Evolutionary conservation across 2,329 filamentous ascomycete genomes (phyloP), one percentile per base, ranked within the genome.

Genomic region (Trichoderma aggressivum): DNA sequence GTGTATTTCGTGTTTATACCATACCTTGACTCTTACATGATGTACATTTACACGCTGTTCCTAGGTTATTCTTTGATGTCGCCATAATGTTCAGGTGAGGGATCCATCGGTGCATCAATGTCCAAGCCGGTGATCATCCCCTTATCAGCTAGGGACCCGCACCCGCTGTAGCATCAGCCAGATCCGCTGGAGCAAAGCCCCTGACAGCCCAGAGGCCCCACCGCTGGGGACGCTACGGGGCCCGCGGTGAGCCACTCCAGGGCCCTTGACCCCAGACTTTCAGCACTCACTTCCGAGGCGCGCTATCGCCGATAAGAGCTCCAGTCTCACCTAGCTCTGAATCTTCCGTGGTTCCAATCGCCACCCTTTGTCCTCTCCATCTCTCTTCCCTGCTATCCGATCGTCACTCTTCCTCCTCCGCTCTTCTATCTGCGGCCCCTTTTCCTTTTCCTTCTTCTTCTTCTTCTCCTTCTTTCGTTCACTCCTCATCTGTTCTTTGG

Each of bases 281-380:
- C 21, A 21, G 26, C 59, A 21, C 59, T 26, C 58, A 47, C 12
- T 43, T 63, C 60, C 26, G 61, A 24, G 10, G 10, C 43, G 43
- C 64, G 64, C 64, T 67, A 67, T 67, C 64, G 26, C 53, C 34
- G 64, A 67, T 67, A 66, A 66, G 63, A 66, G 63, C 63, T 66
- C n/a, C n/a, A n/a, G 24, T 66, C 30, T 65, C 30, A 39, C 60
- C 32, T 63, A 47, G 43, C 61, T 55, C 8, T 62, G 32, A 62
- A 32, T 36, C 59, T n/a, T 36, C n/a, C 14, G 11, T 43, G 28
- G 10, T 55, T 56, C 50, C 43, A 26, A 67, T 12, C 43, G 24
- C 28, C 28, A 24, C 66, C 36, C 26, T 59, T 62, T 60, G 26
- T 50, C 53, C 18, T 70, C 59, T 47, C 39, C 16, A 30, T 43